Conservation (phyloP, 2,329 filamentous ascomycete genomes). For the Alternaria arbusti region DNA sequence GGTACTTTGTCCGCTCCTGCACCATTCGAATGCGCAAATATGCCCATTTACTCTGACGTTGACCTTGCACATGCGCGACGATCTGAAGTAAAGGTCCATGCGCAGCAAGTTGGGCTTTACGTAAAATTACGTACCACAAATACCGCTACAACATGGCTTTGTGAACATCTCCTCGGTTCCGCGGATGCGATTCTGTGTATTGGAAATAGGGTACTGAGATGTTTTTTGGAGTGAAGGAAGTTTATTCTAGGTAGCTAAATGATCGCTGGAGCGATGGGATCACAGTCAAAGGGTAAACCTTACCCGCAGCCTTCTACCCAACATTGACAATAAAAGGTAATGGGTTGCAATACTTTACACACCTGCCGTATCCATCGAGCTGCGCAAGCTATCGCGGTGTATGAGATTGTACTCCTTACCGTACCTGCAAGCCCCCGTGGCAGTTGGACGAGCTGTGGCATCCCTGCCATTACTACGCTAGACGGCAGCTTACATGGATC, state of each 20-base stretch:
- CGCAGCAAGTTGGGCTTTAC: slow-evolving; percentile 5
- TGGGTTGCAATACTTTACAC: neutral
- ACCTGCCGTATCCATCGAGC: neutral
- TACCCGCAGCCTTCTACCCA: neutral
- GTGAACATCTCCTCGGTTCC: slow-evolving; percentile 13
- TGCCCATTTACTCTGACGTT: neutral
- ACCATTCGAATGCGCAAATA: neutral
- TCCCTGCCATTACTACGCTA: neutral
- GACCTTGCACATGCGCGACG: slow-evolving; percentile 1
- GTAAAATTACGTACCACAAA: slow-evolving; percentile 18
- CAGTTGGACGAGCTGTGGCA: neutral
- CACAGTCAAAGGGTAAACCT: neutral
- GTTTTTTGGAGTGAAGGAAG: neutral
- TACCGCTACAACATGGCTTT: neutral
- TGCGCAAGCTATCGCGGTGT: neutral
- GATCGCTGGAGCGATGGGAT: neutral
- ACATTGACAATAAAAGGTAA: neutral
- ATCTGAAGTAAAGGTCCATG: neutral
- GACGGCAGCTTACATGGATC: neutral
- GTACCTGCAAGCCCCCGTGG: neutral
- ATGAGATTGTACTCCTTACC: neutral
- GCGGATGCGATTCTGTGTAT: neutral
- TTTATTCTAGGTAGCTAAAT: neutral
- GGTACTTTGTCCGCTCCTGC: neutral
- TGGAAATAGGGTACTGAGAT: neutral